Conservation (phyloP, 306 rosid genomes). For the Rubus parviflorus region DNA sequence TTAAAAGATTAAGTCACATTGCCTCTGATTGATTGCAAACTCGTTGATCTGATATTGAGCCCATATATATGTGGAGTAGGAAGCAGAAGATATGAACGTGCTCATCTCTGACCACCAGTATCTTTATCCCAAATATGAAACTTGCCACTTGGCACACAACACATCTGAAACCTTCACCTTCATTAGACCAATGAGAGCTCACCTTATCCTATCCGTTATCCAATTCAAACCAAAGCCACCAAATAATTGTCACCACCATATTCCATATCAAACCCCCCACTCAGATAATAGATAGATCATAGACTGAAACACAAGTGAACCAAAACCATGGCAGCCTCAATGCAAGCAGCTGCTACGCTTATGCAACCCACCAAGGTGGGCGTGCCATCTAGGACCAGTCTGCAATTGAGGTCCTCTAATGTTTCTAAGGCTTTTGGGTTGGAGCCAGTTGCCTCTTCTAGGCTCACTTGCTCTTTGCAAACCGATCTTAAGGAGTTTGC, state of each 20-base stretch:
- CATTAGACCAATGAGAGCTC: conserved; percentile 56
- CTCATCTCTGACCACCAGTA: conserved; percentile 23
- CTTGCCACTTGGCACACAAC: conserved; percentile 49
- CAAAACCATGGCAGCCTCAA: conserved; percentile 86
- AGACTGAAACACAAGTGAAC: conserved; percentile 3
- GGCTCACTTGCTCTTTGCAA: conserved; percentile 56
- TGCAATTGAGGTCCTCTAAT: conserved; percentile 58
- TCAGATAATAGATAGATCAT: background rate
- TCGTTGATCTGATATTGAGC: background rate
- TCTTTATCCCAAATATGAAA: conserved; percentile 41
- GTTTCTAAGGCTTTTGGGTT: conserved; percentile 50
- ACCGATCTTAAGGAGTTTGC: conserved; percentile 67
- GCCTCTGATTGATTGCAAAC: background rate
- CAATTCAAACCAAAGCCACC: conserved; percentile 47
- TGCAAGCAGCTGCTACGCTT: conserved; percentile 88
- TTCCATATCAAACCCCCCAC: conserved; percentile 30
- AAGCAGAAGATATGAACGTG: background rate
- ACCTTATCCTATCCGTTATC: conserved; percentile 93
- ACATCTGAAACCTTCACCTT: conserved; percentile 34
- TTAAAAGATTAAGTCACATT: background rate
- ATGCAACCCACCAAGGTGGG: conserved; percentile 82
- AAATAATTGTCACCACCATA: conserved; percentile 28
- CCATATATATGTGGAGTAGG: conserved; percentile 7
- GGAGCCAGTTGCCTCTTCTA: conserved; percentile 36
- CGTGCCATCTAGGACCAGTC: conserved; percentile 29